Evolutionary conservation across 2,329 filamentous ascomycete genomes (phyloP).

Genomic region (Verticillium zaregamsianum): DNA sequence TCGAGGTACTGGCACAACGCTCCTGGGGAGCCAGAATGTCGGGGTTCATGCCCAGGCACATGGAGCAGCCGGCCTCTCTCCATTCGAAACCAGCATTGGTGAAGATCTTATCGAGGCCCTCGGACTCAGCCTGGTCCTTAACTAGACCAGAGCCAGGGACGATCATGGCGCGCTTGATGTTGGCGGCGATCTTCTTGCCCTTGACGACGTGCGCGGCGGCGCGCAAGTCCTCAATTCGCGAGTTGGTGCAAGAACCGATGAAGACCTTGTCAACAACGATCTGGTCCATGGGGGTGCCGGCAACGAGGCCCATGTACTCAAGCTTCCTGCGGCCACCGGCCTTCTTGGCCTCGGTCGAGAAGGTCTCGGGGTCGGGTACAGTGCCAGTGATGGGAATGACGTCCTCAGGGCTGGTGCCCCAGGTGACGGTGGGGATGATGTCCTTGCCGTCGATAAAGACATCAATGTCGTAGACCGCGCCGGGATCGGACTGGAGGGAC

Average conservation of each 20-base stretch:
- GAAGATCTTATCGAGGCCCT: slow-evolving; percentile 93
- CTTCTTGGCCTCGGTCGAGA: slow-evolving; percentile 76
- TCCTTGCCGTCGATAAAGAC: slow-evolving; percentile 90
- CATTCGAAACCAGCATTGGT: slow-evolving; percentile 90
- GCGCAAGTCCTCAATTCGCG: slow-evolving; percentile 90
- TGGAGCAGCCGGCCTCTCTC: slow-evolving; percentile 97
- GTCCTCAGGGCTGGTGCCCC: slow-evolving; percentile 96
- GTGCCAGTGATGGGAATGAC: slow-evolving; percentile 88
- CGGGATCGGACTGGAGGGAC: slow-evolving; percentile 78
- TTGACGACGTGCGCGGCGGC: slow-evolving; percentile 82
- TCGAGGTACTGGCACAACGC: slow-evolving; percentile 91
- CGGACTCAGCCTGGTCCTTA: slow-evolving; percentile 84
- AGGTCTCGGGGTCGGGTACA: slow-evolving; percentile 89
- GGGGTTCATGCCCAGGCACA: slow-evolving; percentile 99
- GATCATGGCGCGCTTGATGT: slow-evolving; percentile 92
- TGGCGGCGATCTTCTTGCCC: slow-evolving; percentile 80
- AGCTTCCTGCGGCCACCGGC: slow-evolving; percentile 74
- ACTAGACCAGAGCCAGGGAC: slow-evolving; percentile 94
- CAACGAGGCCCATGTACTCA: slow-evolving; percentile 90
- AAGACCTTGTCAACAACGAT: slow-evolving; percentile 92
- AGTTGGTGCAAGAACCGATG: slow-evolving; percentile 97
- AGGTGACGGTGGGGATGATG: slow-evolving; percentile 88
- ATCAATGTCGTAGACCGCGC: slow-evolving; percentile 84
- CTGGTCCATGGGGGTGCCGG: slow-evolving; percentile 89
- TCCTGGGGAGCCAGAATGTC: slow-evolving; percentile 92